phyloP scores from a whole-genome alignment of 495 filamentous ascomycete species.

The Symbiotaphrina buchneri region DNA sequence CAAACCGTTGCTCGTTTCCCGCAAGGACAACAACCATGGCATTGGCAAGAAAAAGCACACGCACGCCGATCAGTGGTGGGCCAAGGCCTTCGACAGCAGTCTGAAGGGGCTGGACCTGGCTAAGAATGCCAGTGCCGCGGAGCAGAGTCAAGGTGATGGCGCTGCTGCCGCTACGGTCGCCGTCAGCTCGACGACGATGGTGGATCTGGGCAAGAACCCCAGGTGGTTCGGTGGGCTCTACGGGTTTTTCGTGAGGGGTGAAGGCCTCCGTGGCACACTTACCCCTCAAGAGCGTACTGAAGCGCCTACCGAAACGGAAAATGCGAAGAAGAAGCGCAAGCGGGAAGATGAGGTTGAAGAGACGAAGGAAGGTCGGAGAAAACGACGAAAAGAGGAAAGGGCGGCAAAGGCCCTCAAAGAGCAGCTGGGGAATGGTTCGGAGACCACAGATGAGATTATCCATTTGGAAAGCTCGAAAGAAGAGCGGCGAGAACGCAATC shows the following conservation, averaged over 20 bases:
- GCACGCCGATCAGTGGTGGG: constrained; percentile 59
- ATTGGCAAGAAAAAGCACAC: constrained; percentile 38
- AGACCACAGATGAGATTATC: too few relatives aligned
- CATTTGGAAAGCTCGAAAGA: too few relatives aligned
- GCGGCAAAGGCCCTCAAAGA: too few relatives aligned
- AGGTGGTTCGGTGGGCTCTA: constrained; percentile 36
- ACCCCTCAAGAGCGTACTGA: not conserved
- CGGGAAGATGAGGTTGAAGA: not conserved
- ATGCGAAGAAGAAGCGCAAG: not conserved
- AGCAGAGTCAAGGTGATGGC: constrained; percentile 16
- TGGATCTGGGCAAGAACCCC: constrained; percentile 16
- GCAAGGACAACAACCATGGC: constrained; percentile 44
- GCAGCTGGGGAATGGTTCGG: too few relatives aligned
- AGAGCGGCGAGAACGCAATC: too few relatives aligned
- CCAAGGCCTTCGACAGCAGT: constrained; percentile 57
- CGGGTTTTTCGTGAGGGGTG: constrained; percentile 57
- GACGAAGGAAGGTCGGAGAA: not conserved
- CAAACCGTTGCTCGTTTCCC: constrained; percentile 42
- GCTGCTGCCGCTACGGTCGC: constrained; percentile 1
- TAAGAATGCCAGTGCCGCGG: too few relatives aligned
- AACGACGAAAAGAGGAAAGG: not conserved
- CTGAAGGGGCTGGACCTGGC: constrained; percentile 43
- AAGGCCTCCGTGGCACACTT: constrained; percentile 45
- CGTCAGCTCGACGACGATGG: constrained; percentile 12
- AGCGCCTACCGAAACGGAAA: not conserved